Percentiles rank a stretch among this genome's conserved stretches.
phyloP scores from a whole-genome alignment of 1,139 yeast species.

The Geotrichum carabidarum region DNA sequence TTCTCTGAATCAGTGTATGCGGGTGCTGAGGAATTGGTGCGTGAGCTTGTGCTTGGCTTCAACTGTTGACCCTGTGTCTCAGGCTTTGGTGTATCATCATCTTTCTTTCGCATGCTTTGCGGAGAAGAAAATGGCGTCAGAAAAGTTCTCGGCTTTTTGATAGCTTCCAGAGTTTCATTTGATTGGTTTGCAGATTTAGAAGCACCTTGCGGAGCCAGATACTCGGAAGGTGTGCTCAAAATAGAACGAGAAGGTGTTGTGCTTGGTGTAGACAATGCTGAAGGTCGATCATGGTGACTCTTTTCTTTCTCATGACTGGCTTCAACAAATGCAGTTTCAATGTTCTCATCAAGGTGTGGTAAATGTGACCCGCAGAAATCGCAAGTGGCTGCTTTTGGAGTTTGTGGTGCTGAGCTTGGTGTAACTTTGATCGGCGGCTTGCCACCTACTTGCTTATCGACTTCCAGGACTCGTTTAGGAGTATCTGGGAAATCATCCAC shows the following conservation, averaged over 20 bases:
- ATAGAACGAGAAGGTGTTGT: slow-evolving; percentile 13
- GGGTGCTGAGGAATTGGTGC: not conserved
- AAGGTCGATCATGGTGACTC: not conserved
- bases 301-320: not conserved
- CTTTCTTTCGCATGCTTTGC: not conserved
- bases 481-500: not conserved
- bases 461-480: not conserved
- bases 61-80: not conserved
- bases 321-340: not conserved
- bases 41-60: not conserved
- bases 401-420: not conserved
- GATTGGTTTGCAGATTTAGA: not conserved
- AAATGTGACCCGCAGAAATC: slow-evolving; percentile 1
- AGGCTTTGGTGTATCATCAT: not conserved
- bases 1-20: not conserved
- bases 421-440: not conserved
- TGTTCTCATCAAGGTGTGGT: not conserved
- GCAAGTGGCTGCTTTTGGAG: not conserved
- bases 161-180: not conserved
- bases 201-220: not conserved
- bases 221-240: slow-evolving; percentile 16
- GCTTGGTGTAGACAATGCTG: not conserved
- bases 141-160: not conserved
- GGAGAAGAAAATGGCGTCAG: not conserved
- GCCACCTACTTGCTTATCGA: not conserved